Conservation (phyloP, 345 rosid genomes). For the Salix dunnii region DNA sequence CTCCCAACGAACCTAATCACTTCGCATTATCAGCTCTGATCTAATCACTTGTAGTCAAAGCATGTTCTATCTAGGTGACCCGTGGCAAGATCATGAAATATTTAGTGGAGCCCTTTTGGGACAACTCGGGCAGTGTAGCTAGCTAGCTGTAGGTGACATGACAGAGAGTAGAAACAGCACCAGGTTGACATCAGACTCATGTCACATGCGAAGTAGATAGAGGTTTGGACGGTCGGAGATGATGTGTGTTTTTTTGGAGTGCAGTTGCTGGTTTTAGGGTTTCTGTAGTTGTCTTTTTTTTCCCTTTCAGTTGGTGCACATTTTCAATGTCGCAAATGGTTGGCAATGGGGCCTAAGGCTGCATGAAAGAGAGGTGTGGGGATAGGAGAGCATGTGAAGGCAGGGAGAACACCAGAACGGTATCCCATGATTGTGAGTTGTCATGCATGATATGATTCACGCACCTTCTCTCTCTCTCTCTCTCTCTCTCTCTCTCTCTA, state of each 20-base stretch:
- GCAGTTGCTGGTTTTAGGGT: background rate
- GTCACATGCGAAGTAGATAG: background rate
- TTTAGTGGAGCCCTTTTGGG: background rate
- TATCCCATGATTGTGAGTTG: constrained; percentile 36
- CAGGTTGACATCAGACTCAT: background rate
- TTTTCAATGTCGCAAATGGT: background rate
- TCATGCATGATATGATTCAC: constrained; percentile 11
- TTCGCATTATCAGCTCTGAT: too few relatives aligned
- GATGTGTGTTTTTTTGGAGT: background rate
- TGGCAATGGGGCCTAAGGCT: background rate
- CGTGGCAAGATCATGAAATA: background rate
- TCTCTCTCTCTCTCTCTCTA: too few relatives aligned
- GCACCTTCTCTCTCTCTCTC: background rate
- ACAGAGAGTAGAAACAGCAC: background rate
- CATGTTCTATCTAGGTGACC: too few relatives aligned
- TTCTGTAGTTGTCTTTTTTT: background rate
- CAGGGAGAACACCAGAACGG: background rate
- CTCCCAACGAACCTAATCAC: too few relatives aligned
- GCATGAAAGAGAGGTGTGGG: constrained; percentile 1
- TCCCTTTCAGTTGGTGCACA: background rate
- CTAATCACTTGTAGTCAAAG: too few relatives aligned
- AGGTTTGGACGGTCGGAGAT: background rate
- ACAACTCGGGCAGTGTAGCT: background rate
- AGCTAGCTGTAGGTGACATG: background rate
- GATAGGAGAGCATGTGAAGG: constrained; percentile 34